Evolutionary conservation across 1,139 yeast species (phyloP), one percentile per base, ranked within the genome.

Genomic region (Lodderomyces pseudojiufengensis): DNA sequence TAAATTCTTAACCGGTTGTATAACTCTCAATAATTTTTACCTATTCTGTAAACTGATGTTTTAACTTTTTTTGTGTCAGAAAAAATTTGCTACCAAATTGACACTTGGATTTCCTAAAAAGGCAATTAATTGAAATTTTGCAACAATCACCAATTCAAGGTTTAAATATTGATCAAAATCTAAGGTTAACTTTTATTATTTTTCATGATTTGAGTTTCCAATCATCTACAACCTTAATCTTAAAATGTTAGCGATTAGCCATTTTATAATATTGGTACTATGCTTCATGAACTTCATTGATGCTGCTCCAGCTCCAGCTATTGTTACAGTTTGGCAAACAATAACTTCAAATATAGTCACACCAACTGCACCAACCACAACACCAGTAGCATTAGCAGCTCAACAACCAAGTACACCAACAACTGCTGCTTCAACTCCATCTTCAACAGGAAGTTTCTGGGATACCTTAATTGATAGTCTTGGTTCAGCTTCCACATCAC

Each of bases 231-330:
- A 18, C 20, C 20, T 18, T 18, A 18, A 18, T 7, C 20, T 18
- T 18, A 18, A 18, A 18, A 18, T 18, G 20, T 18, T 18, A 5
- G 20, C 5, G 7, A 18, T 7, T 18, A 18, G 20, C 20, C 20
- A 7, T 5, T 18, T 18, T 18, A 5, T 18, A 7, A 11, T 29
- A 18, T 35, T 42, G 39, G 35, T 35, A 35, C 36, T 25, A 24
- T 26, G 31, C 27, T 32, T 36, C 9, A 24, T 24, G 16, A 28
- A 27, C 13, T 15, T 35, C 23, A 50, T 42, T 10, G 40, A 27
- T 6, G 54, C 51, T n/a, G 56, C 57, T 9, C 60, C 62, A 23
- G 61, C 60, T 9, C 65, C 67, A 3, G 53, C 53, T 7, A 40
- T 59, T 15, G 50, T 55, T 14, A 59, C 65, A 6, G 45, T 57